These are phyloP conservation scores for Nannizziopsis arthrosporioides DNA, from an alignment of 2,329 filamentous ascomycete genomes.

Conservation along the genomic window DNA sequence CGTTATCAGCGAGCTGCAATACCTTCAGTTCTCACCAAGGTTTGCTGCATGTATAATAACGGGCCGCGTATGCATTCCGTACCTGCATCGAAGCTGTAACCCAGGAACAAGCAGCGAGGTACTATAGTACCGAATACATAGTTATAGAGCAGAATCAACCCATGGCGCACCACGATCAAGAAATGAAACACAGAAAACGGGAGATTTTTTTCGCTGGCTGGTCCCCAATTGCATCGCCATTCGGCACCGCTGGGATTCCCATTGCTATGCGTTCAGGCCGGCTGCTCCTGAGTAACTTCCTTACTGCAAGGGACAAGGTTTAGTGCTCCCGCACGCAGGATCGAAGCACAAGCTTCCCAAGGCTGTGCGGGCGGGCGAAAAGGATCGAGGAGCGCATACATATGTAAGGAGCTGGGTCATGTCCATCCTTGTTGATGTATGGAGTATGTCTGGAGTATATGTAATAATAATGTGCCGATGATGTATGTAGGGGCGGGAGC, in stretches of 20 bases:
- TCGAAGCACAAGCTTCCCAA: background rate
- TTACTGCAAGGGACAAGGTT: constrained; percentile 11
- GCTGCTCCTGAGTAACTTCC: background rate
- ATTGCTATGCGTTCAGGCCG: too few relatives aligned
- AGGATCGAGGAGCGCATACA: background rate
- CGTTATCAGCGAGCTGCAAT: background rate
- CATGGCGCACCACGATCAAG: too few relatives aligned
- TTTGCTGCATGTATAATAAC: constrained; percentile 1
- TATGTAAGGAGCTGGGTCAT: too few relatives aligned
- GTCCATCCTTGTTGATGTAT: background rate
- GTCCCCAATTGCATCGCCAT: background rate
- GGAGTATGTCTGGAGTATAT: background rate
- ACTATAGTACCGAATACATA: background rate
- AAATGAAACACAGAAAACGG: too few relatives aligned
- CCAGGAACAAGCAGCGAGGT: background rate
- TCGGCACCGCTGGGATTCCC: too few relatives aligned
- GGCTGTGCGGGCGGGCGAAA: background rate
- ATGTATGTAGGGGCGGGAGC: background rate
- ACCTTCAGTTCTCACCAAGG: background rate
- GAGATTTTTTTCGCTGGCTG: background rate
- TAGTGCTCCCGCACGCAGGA: constrained; percentile 3
- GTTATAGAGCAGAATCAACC: too few relatives aligned
- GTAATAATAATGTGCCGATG: background rate
- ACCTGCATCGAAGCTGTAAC: constrained; percentile 2
- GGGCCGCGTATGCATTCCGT: constrained; percentile 1